These are phyloP conservation scores for Dactylellina drechsleri DNA, from an alignment of 2,329 filamentous ascomycete genomes.

Conservation along the genomic window DNA sequence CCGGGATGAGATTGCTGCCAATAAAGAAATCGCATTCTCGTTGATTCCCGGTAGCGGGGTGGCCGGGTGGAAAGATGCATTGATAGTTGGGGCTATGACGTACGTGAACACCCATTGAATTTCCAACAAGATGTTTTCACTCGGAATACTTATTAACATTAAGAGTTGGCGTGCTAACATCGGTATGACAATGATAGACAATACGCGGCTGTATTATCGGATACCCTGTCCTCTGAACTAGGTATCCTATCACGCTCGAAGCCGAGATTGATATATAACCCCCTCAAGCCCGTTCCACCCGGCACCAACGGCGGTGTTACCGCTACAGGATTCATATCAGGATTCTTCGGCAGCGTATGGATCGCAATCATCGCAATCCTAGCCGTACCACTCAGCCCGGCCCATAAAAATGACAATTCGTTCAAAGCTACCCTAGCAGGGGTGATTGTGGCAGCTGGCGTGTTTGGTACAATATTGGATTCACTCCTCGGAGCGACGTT, in stretches of 20 bases:
- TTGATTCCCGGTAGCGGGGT: background rate
- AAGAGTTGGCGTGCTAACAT: background rate
- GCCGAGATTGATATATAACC: slow-evolving; percentile 87
- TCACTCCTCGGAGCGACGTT: slow-evolving; percentile 85
- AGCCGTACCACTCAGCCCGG: slow-evolving; percentile 71
- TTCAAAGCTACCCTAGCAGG: slow-evolving; percentile 64
- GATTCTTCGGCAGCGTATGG: slow-evolving; percentile 77
- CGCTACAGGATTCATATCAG: slow-evolving; percentile 75
- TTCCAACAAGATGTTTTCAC: background rate
- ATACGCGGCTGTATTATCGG: slow-evolving; percentile 89
- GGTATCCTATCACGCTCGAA: slow-evolving; percentile 82
- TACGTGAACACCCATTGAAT: slow-evolving; percentile 9
- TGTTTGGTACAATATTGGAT: slow-evolving; percentile 83
- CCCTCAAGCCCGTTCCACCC: slow-evolving; percentile 79
- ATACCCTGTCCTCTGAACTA: slow-evolving; percentile 94
- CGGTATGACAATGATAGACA: slow-evolving; percentile 70
- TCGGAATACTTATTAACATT: background rate
- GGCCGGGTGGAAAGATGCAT: slow-evolving; percentile 31
- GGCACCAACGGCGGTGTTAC: slow-evolving; percentile 97
- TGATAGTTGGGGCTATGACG: slow-evolving; percentile 50
- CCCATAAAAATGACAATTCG: slow-evolving; percentile 64
- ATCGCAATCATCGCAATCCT: slow-evolving; percentile 73
- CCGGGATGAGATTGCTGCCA: slow-evolving; percentile 71
- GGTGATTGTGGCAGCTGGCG: slow-evolving; percentile 75
- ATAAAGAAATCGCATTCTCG: slow-evolving; percentile 34